Base-by-base conservation (phyloP, 1,284 basidiomycete genomes). In the Ustilago tritici region DNA sequence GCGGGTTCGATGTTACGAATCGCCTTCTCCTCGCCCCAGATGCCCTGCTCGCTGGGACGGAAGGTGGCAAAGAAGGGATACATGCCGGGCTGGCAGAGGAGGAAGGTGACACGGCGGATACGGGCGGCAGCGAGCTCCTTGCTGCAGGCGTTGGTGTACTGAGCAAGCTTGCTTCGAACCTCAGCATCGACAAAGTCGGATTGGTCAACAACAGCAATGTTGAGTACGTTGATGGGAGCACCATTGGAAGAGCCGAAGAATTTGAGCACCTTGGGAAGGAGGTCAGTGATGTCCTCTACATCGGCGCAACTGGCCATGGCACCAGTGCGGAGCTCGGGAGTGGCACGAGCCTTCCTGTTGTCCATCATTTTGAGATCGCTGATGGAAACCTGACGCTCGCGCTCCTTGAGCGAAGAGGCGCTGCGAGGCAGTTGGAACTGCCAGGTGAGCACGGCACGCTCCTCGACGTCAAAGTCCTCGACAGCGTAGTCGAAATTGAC, bases 1-100 rank as follows among this genome's bases (percentile, higher is more conserved):
- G 97, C 97, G 34, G 97, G 97, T 87, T 99, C 97, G 76, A 98
- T 95, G 89, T 99, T 98, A 87, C 96, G 93, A 86, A 99, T 97
- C 12, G 95, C 92, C 86, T 94, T 91, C 87, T 98, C 95, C 89
- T 99, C 97, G 71, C 89, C 90, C 97, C 97, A 99, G 17, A 87
- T 86, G 32, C 91, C 92, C 56, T 91, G 87, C 61, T 85, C 89
- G 82, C 90, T 89, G 43, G 72, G 76, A 72, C 97, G 93, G 53
- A 98, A 88, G 54, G 97, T 99, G 88, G 92, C 94, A 89, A 96
- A 99, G 84, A 93, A 91, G 9, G 97, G 97, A 87, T 99, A 99
- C 85, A 93, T 91, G 66, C 93, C 93, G 65, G 90, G 92, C 74
- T 94, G 92, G 89, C 95, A 98, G 81, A 99, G 92, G 77, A 98